Percentiles rank a stretch among this genome's conserved stretches.
Conservation (phyloP, 2,329 filamentous ascomycete genomes). For the Fusarium mangiferae region DNA sequence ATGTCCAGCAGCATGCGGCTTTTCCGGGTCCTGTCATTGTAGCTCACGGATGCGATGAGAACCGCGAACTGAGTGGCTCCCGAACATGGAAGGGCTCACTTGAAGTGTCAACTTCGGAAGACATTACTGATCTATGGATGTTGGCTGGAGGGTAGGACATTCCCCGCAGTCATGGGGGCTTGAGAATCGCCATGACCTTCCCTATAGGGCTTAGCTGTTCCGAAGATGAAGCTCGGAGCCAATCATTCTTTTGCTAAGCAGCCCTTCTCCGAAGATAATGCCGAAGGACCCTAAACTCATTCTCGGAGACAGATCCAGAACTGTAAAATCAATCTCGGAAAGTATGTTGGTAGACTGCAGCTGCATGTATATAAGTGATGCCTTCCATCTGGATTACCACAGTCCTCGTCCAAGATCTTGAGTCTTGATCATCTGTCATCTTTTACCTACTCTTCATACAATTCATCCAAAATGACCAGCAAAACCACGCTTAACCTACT, state of each 20-base stretch:
- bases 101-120: neutral
- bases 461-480: neutral
- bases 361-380: neutral
- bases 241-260: neutral
- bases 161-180: neutral
- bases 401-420: neutral
- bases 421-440: neutral
- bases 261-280: neutral
- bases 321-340: neutral
- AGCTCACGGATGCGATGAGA: too few relatives aligned
- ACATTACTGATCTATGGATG: neutral
- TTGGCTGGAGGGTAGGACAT: neutral
- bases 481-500: accelerated
- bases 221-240: neutral
- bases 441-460: accelerated
- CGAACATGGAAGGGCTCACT: neutral
- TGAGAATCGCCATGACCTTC: neutral
- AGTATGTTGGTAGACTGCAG: neutral
- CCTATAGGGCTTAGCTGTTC: neutral
- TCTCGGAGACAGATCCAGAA: neutral
- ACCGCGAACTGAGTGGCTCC: neutral
- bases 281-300: neutral
- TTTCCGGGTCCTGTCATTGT: neutral
- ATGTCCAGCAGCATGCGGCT: neutral
- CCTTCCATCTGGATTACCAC: too few relatives aligned